A percentile compares a stretch with the other conserved stretches of the same genome.
These are phyloP conservation scores for Mortierella hygrophila DNA, from an alignment of 192 early-diverging fungal genomes.

Conservation along the genomic window DNA sequence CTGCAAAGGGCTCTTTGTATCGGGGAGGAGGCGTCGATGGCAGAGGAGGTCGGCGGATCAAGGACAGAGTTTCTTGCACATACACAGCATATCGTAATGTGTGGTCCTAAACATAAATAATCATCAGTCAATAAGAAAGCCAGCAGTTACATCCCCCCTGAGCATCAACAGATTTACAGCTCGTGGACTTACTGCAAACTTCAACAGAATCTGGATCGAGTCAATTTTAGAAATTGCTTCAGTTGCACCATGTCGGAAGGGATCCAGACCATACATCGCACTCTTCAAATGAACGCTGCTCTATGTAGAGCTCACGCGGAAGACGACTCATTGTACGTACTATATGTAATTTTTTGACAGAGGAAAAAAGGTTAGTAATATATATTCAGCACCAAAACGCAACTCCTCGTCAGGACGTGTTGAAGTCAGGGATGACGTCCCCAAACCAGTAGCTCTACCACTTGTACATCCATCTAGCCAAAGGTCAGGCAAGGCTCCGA, in stretches of 20 bases:
- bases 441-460: conserved; percentile 27
- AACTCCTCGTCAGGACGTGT: conserved; percentile 13
- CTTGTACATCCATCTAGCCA: conserved; percentile 24
- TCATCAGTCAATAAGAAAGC: conserved; percentile 13
- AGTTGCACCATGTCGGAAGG: conserved; percentile 19
- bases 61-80: conserved; percentile 27
- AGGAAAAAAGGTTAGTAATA: conserved; percentile 1
- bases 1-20: conserved; percentile 23
- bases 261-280: conserved; percentile 18
- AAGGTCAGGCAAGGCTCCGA: conserved; percentile 38
- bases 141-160: conserved; percentile 6
- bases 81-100: conserved; percentile 14
- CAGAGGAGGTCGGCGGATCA: neutral
- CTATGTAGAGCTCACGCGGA: conserved; percentile 13
- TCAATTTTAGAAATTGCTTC: conserved; percentile 28
- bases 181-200: conserved; percentile 21
- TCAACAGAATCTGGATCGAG: conserved; percentile 24
- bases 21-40: conserved; percentile 17
- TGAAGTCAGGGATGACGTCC: conserved; percentile 26
- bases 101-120: conserved; percentile 24
- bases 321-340: conserved; percentile 13
- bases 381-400: neutral
- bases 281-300: conserved; percentile 24
- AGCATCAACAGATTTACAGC: neutral
- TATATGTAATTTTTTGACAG: neutral